Percentiles rank a stretch among this genome's conserved stretches.
Evolutionary conservation across 495 filamentous ascomycete genomes (phyloP).

Genomic region (Aspergillus hancockii): DNA sequence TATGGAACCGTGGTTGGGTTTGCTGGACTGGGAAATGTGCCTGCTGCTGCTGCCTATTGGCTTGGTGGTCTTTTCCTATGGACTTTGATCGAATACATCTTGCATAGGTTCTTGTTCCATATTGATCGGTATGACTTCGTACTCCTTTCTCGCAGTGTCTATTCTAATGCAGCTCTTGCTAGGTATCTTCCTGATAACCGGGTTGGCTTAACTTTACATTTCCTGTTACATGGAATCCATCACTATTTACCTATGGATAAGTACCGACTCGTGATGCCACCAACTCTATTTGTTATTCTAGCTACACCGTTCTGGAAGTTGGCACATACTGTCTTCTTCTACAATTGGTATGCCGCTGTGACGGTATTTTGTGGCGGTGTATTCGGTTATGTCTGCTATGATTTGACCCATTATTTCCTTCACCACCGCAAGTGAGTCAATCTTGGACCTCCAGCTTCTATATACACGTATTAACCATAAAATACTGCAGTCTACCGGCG

Average conservation of each 20-base stretch:
- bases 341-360: conserved; percentile 78
- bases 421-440: conserved; percentile 83
- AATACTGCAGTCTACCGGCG: conserved; percentile 61
- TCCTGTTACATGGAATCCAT: conserved; percentile 94
- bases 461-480: conserved; percentile 16
- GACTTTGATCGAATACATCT: conserved; percentile 85
- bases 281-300: conserved; percentile 80
- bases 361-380: conserved; percentile 85
- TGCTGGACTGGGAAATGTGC: conserved; percentile 51
- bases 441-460: not conserved
- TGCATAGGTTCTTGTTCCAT: conserved; percentile 95
- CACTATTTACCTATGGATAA: conserved; percentile 99
- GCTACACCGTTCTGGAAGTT: conserved; percentile 93
- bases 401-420: conserved; percentile 98
- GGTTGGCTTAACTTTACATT: conserved; percentile 85
- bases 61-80: conserved; percentile 70
- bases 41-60: conserved; percentile 57
- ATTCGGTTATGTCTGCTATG: conserved; percentile 95
- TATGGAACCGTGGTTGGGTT: conserved; percentile 73
- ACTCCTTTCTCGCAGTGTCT: not conserved
- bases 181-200: conserved; percentile 92
- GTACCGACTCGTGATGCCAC: conserved; percentile 96
- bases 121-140: conserved; percentile 71
- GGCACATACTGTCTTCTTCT: conserved; percentile 80
- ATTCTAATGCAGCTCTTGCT: conserved; percentile 14